Percentiles rank a stretch among this genome's conserved stretches.
phyloP scores from a whole-genome alignment of 2,329 filamentous ascomycete species.

The Exophiala aquamarina region DNA sequence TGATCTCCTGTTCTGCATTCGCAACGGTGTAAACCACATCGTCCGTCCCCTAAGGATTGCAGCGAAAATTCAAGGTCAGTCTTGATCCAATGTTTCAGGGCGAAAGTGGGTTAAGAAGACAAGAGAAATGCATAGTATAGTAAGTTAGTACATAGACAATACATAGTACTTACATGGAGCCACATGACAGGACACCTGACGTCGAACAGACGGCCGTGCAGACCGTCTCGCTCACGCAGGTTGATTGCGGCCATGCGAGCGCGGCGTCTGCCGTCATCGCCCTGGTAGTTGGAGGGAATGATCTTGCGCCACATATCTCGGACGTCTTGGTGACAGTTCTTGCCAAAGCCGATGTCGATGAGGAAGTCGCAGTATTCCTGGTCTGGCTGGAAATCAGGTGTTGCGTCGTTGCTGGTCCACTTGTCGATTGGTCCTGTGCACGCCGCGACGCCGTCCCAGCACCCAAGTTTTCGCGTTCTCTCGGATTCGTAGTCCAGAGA shows the following conservation, averaged over 20 bases:
- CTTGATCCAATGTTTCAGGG: too few species aligned
- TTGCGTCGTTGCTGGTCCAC: conserved; percentile 41
- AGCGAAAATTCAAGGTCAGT: too few species aligned
- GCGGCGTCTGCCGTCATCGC: conserved; percentile 49
- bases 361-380: conserved; percentile 47
- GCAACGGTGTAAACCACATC: conserved; percentile 43
- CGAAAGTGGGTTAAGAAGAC: too few species aligned
- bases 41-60: conserved; percentile 36
- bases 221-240: conserved; percentile 48
- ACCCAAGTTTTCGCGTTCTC: conserved; percentile 44
- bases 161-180: conserved; percentile 45
- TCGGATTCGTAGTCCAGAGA: conserved; percentile 52
- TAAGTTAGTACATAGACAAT: too few species aligned
- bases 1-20: conserved; percentile 50
- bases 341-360: conserved; percentile 49
- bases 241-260: conserved; percentile 53
- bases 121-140: too few species aligned
- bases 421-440: conserved; percentile 38
- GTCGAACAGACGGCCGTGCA: conserved; percentile 47
- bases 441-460: conserved; percentile 47
- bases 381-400: conserved; percentile 44
- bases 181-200: conserved; percentile 53
- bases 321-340: conserved; percentile 36
- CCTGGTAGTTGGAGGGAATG: conserved; percentile 47
- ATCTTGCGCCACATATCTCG: conserved; percentile 46